Conservation (phyloP, 345 rosid species). For the Anacardium occidentale region DNA sequence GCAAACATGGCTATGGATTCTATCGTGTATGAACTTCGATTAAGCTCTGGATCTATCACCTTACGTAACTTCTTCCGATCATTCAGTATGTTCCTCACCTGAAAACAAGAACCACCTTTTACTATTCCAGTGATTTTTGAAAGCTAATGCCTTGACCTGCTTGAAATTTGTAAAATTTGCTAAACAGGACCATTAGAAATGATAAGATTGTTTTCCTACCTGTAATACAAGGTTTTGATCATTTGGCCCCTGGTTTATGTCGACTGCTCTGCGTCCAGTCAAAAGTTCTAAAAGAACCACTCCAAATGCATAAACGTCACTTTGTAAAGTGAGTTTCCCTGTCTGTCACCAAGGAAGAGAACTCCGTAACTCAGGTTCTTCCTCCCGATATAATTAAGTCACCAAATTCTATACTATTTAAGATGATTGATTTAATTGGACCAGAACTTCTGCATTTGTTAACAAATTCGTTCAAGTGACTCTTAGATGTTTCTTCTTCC, state of each 20-base stretch:
- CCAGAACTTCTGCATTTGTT: background rate
- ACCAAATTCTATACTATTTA: background rate
- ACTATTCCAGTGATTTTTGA: slow-evolving; percentile 8
- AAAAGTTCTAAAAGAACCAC: slow-evolving; percentile 93
- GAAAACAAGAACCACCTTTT: slow-evolving; percentile 33
- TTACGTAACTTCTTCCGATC: slow-evolving; percentile 75
- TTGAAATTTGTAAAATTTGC: slow-evolving; percentile 2
- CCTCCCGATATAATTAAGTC: slow-evolving; percentile 7
- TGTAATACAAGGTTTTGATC: slow-evolving; percentile 95
- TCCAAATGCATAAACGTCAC: slow-evolving; percentile 96
- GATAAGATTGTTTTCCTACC: slow-evolving; percentile 38
- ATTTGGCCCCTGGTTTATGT: slow-evolving; percentile 75
- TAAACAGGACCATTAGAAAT: slow-evolving; percentile 8
- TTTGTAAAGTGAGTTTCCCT: slow-evolving; percentile 91
- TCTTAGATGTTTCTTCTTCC: no score
- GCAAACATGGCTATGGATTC: slow-evolving; percentile 90
- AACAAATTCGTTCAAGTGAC: background rate
- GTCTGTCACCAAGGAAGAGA: slow-evolving; percentile 48
- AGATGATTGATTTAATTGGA: slow-evolving; percentile 9
- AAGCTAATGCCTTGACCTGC: slow-evolving; percentile 8
- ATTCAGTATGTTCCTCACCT: slow-evolving; percentile 79
- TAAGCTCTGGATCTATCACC: slow-evolving; percentile 81
- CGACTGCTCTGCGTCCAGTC: slow-evolving; percentile 94
- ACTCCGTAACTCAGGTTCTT: slow-evolving; percentile 3
- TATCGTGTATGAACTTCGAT: slow-evolving; percentile 65